Conservation (phyloP, 257 asterid species). For the Solanum corneliomulleri region DNA sequence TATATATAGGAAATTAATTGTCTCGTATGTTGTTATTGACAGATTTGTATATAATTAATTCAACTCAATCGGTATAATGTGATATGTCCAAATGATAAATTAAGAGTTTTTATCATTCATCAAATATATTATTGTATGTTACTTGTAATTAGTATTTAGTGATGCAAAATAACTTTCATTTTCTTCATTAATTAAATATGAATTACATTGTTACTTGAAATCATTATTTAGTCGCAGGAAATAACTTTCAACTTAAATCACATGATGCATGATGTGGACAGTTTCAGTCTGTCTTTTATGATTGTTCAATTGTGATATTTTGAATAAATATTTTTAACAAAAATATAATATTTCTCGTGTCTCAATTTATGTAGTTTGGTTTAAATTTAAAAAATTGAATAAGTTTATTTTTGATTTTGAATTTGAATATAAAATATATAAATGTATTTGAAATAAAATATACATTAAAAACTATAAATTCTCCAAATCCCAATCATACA, state of each 20-base stretch:
- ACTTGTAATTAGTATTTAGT: too few relatives aligned
- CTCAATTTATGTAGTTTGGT: too few relatives aligned
- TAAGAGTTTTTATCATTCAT: background rate
- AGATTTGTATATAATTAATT: too few relatives aligned
- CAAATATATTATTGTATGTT: background rate
- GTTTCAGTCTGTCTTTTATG: background rate
- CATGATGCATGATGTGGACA: background rate
- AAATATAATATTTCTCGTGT: too few relatives aligned
- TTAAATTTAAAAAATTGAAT: too few relatives aligned
- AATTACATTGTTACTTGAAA: background rate
- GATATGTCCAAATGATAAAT: background rate
- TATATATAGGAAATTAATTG: too few relatives aligned
- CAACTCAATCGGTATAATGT: background rate
- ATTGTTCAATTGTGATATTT: background rate
- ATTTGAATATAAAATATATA: too few relatives aligned
- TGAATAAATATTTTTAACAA: too few relatives aligned
- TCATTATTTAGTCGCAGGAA: background rate
- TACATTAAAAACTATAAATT: background rate
- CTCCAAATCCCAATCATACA: background rate
- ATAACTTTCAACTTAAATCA: background rate
- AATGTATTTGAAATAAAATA: background rate
- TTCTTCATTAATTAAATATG: too few relatives aligned
- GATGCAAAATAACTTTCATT: too few relatives aligned
- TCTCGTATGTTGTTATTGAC: background rate
- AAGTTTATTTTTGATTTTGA: background rate